phyloP scores from a whole-genome alignment of 2,329 filamentous ascomycete species.

The Aspergillus tanneri region DNA sequence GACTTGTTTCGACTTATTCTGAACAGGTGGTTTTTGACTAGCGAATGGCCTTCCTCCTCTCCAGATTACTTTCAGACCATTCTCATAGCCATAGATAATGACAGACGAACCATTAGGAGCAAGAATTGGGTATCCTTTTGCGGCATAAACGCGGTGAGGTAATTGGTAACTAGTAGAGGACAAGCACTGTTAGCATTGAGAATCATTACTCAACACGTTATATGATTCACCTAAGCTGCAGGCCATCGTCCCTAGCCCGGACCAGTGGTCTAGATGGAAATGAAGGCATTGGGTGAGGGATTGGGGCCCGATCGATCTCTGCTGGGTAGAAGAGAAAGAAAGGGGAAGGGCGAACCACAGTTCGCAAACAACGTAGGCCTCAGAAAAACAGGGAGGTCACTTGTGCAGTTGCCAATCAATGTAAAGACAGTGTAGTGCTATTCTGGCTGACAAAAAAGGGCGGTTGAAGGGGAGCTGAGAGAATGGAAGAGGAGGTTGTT shows the following conservation, averaged over 20 bases:
- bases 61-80: slow-evolving; percentile 60
- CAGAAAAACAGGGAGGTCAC: background rate
- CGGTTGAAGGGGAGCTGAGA: background rate
- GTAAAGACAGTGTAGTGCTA: background rate
- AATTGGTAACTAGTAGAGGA: slow-evolving; percentile 55
- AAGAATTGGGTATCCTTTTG: slow-evolving; percentile 58
- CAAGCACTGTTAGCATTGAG: slow-evolving; percentile 9
- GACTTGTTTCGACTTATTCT: slow-evolving; percentile 24
- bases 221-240: slow-evolving; percentile 43
- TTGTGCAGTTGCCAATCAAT: background rate
- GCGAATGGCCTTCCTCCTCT: slow-evolving; percentile 55
- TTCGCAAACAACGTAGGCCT: background rate
- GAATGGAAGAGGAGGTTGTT: slow-evolving; percentile 9
- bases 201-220: background rate
- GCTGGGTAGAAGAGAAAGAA: background rate
- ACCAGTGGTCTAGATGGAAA: slow-evolving; percentile 40
- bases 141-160: slow-evolving; percentile 56
- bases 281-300: slow-evolving; percentile 32
- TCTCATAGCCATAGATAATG: slow-evolving; percentile 59
- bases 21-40: slow-evolving; percentile 24
- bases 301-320: background rate
- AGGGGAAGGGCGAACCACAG: background rate
- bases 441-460: background rate
- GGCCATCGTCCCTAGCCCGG: slow-evolving; percentile 39
- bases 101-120: slow-evolving; percentile 63